These are phyloP conservation scores for Cicer yamashitae DNA, from an alignment of 306 rosid species.

Conservation along the genomic window DNA sequence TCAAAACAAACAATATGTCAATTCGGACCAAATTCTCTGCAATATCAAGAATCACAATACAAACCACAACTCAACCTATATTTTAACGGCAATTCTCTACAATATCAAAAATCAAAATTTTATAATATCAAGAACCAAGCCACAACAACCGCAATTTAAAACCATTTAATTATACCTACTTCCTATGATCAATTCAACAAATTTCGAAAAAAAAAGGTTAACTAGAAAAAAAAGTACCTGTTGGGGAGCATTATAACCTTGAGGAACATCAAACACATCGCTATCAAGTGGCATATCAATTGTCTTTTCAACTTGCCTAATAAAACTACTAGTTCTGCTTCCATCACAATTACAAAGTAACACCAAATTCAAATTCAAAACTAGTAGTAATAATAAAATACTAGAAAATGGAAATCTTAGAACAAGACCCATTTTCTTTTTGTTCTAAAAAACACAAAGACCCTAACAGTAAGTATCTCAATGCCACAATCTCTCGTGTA, in stretches of 20 bases:
- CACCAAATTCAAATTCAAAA: slow-evolving; percentile 41
- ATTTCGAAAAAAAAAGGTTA: neutral
- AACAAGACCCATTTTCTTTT: slow-evolving; percentile 44
- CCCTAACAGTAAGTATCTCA: neutral
- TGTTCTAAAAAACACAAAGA: neutral
- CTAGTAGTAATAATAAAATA: slow-evolving; percentile 17
- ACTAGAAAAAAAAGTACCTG: slow-evolving; percentile 53
- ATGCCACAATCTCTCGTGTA: neutral
- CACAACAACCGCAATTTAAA: neutral
- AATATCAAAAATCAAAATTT: neutral
- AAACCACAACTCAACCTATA: neutral
- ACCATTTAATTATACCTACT: neutral
- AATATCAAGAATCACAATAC: neutral
- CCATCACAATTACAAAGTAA: slow-evolving; percentile 58
- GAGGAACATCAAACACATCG: slow-evolving; percentile 67
- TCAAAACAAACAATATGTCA: neutral
- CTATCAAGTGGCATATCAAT: slow-evolving; percentile 63
- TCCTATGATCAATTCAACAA: neutral
- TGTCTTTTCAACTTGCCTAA: slow-evolving; percentile 49
- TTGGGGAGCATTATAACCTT: slow-evolving; percentile 80
- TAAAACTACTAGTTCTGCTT: slow-evolving; percentile 56
- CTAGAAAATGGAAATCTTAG: slow-evolving; percentile 28
- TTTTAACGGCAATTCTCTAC: neutral
- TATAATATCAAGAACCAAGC: no score
- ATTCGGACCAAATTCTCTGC: neutral